Evolutionary conservation across 495 filamentous ascomycete genomes (phyloP).

Genomic region (Podospora tetraspora): DNA sequence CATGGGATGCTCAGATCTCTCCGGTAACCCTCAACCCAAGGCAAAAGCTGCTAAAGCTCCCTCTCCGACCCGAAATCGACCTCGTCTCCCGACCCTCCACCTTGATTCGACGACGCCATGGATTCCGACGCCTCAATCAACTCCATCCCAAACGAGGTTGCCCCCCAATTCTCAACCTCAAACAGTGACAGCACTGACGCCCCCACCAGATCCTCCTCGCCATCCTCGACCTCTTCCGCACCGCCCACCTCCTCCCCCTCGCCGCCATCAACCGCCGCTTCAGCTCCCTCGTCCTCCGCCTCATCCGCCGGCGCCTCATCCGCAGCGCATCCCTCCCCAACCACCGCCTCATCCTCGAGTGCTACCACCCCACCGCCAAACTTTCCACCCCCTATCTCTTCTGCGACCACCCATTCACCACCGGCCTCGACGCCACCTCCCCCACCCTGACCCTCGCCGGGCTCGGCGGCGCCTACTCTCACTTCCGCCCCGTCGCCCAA

Average conservation of each 20-base stretch:
- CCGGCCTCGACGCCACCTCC: constrained; percentile 41
- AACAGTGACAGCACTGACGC: constrained; percentile 1
- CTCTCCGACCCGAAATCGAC: background rate
- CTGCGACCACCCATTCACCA: constrained; percentile 61
- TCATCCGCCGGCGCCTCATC: constrained; percentile 61
- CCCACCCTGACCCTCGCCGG: constrained; percentile 22
- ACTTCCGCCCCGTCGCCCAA: constrained; percentile 54
- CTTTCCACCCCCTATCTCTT: constrained; percentile 62
- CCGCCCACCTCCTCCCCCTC: constrained; percentile 55
- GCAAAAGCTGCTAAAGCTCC: background rate
- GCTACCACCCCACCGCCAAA: constrained; percentile 67
- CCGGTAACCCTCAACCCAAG: background rate
- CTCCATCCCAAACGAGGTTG: constrained; percentile 42
- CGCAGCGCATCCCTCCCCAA: constrained; percentile 51
- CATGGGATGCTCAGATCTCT: background rate
- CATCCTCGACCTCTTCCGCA: constrained; percentile 57
- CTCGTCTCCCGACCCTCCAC: background rate
- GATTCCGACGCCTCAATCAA: constrained; percentile 29
- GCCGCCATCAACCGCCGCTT: constrained; percentile 60
- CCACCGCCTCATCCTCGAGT: constrained; percentile 67
- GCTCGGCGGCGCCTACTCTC: constrained; percentile 41
- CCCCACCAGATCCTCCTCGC: constrained; percentile 58
- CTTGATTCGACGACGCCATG: constrained; percentile 14
- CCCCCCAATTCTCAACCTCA: background rate
- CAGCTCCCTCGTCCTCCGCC: constrained; percentile 59